Conservation (phyloP, 2,329 filamentous ascomycete genomes). For the Nemania sp. region DNA sequence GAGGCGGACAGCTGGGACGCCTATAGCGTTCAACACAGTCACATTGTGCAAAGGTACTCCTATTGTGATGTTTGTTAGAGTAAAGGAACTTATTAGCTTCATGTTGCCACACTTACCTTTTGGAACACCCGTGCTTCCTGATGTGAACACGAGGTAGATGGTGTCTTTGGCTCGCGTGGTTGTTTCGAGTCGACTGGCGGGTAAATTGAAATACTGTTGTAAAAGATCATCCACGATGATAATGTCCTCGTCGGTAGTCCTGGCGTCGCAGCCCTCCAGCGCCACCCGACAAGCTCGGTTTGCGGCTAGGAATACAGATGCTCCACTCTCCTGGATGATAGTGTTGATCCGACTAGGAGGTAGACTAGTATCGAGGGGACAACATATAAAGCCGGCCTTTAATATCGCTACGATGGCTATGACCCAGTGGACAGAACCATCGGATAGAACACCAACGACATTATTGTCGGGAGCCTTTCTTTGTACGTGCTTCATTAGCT, state of each 20-base stretch:
- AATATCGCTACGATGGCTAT: slow-evolving; percentile 30
- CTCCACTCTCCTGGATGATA: slow-evolving; percentile 6
- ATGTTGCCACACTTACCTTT: slow-evolving; percentile 12
- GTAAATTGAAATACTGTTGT: not conserved
- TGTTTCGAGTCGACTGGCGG: not conserved
- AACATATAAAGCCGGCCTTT: slow-evolving; percentile 36
- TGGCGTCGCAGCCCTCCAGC: not conserved
- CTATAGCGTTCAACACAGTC: slow-evolving; percentile 7
- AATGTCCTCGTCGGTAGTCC: not conserved
- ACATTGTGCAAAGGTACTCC: slow-evolving; percentile 22
- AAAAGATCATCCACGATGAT: slow-evolving; percentile 16
- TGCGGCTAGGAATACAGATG: slow-evolving; percentile 17
- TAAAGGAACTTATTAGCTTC: not conserved
- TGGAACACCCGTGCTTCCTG: slow-evolving; percentile 21
- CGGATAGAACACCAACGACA: slow-evolving; percentile 22
- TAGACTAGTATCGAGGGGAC: slow-evolving; percentile 25
- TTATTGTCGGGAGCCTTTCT: not conserved
- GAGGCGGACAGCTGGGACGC: slow-evolving; percentile 7
- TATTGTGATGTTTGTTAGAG: slow-evolving; percentile 1
- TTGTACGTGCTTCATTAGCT: not conserved
- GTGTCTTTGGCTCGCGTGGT: not conserved
- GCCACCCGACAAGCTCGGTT: not conserved
- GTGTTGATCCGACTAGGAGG: slow-evolving; percentile 4
- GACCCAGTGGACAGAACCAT: slow-evolving; percentile 35
- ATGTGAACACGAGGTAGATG: slow-evolving; percentile 20